A percentile compares a stretch with the other conserved stretches of the same genome.
Evolutionary conservation across 345 rosid genomes (phyloP).

Genomic region (Carallia pectinifolia): DNA sequence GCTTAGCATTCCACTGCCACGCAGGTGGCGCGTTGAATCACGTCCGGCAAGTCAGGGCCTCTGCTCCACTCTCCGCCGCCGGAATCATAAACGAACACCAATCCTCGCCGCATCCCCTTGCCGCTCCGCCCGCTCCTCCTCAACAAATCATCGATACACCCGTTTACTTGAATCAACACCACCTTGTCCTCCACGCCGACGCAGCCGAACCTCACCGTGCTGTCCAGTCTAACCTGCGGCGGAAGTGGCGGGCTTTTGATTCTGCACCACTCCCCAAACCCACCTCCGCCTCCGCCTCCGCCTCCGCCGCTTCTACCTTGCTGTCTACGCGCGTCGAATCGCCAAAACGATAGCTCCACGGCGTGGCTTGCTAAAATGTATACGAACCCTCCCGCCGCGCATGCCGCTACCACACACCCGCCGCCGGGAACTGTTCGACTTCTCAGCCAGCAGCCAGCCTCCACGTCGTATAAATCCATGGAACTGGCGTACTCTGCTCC

Average conservation of each 20-base stretch:
- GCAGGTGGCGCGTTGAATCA: slow-evolving; percentile 77
- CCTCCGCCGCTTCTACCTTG: not conserved
- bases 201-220: slow-evolving; percentile 72
- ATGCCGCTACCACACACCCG: slow-evolving; percentile 88
- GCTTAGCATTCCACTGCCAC: slow-evolving; percentile 56
- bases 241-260: slow-evolving; percentile 78
- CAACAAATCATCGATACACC: slow-evolving; percentile 75
- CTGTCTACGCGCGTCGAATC: slow-evolving; percentile 60
- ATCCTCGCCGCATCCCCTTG: slow-evolving; percentile 55
- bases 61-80: slow-evolving; percentile 67
- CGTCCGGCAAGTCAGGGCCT: slow-evolving; percentile 69
- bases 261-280: slow-evolving; percentile 80
- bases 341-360: slow-evolving; percentile 88
- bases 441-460: slow-evolving; percentile 64
- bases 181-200: slow-evolving; percentile 70
- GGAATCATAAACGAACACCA: slow-evolving; percentile 65
- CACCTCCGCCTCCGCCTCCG: slow-evolving; percentile 4
- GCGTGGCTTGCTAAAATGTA: slow-evolving; percentile 79
- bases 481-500: slow-evolving; percentile 71
- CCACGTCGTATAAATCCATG: slow-evolving; percentile 81
- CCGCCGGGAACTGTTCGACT: slow-evolving; percentile 84
- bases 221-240: slow-evolving; percentile 60
- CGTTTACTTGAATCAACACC: slow-evolving; percentile 69
- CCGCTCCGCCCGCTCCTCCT: slow-evolving; percentile 68
- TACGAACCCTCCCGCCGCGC: slow-evolving; percentile 57